phyloP scores from a whole-genome alignment of 495 filamentous ascomycete genomes.

The Aspergillus affinis region DNA sequence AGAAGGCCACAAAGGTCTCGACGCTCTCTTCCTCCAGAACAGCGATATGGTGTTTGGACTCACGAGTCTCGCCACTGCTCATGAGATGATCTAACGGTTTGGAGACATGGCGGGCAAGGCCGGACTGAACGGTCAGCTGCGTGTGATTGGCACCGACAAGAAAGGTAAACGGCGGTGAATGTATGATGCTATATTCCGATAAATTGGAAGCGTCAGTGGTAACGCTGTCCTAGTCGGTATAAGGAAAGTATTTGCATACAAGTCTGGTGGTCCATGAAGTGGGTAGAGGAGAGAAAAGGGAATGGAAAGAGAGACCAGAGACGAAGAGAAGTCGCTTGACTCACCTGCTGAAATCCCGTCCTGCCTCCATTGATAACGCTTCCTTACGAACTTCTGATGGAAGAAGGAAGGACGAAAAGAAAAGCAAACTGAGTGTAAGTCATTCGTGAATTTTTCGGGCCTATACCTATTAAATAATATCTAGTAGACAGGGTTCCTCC shows the following conservation, averaged over 20 bases:
- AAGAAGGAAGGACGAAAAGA: constrained; percentile 8
- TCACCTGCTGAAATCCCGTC: constrained; percentile 36
- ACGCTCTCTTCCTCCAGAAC: constrained; percentile 48
- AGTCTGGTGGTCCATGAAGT: background rate
- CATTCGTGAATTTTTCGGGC: background rate
- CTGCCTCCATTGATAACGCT: constrained; percentile 30
- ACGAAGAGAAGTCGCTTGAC: constrained; percentile 12
- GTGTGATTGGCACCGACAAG: constrained; percentile 47
- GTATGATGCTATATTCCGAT: constrained; percentile 36
- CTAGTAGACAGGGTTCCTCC: background rate
- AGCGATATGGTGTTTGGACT: constrained; percentile 45
- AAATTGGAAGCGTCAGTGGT: constrained; percentile 18
- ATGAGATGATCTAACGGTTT: constrained; percentile 45
- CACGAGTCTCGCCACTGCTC: constrained; percentile 46
- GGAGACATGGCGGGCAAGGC: constrained; percentile 47
- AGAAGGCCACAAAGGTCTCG: constrained; percentile 48
- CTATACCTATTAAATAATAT: constrained; percentile 3
- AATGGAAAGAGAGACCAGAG: background rate
- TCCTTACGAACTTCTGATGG: background rate
- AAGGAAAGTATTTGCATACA: background rate
- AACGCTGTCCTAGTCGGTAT: constrained; percentile 12
- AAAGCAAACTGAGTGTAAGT: constrained; percentile 8
- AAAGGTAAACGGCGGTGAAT: constrained; percentile 48
- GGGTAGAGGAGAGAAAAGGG: background rate
- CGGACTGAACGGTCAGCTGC: constrained; percentile 48